Base-by-base conservation (phyloP, 2,329 filamentous ascomycete genomes). In the Apiospora sp. region DNA sequence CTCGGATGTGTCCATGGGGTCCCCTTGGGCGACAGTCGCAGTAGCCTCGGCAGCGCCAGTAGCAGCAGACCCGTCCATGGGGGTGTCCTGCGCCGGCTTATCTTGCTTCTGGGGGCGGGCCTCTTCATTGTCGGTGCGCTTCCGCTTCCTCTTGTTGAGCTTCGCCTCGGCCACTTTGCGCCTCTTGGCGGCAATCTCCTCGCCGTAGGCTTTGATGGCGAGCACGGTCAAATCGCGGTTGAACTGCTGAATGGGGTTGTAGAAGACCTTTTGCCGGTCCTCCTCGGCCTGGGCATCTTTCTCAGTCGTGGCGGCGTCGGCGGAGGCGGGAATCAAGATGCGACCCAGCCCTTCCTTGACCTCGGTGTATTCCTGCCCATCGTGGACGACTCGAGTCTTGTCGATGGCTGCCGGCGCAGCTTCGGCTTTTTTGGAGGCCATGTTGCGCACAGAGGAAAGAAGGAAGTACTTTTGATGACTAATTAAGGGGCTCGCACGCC, bases 171-270 rank as follows among this genome's bases (percentile, higher is more conserved):
- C 86, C 81, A 79, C 82, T 71, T 75, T 79, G 72, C 82, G 83
- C 73, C 83, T 85, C 77, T 83, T 85, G 46, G 87, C 84, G 24
- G 91, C 80, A 5, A 89, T 77, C 44, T 94, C 91, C 76, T 96
- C 91, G 1, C 94, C 94, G 81, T 96, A 98, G 0, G 93, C 93
- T 79, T 94, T 94, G 82, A 99, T 98, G 0, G 94, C 94, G 19
- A 99, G 88, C 37, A 98, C 94, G 74, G 94, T 98, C 76, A 99
- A 84, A 81, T 99, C 96, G 67, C 97, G 93, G 83, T 99, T 99
- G 87, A 98, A 99, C 81, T 99, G 96, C 81, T 99, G 96, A 71
- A 99, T 98, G 0, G 96, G 96, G 78, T 99, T 99, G 88, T 99
- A 99, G 80, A 99, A 99, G 72, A 99, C 97, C 78, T 96, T 93